These are phyloP conservation scores for Coffea humblotiana DNA, from an alignment of 305 asterid species.

Conservation along the genomic window DNA sequence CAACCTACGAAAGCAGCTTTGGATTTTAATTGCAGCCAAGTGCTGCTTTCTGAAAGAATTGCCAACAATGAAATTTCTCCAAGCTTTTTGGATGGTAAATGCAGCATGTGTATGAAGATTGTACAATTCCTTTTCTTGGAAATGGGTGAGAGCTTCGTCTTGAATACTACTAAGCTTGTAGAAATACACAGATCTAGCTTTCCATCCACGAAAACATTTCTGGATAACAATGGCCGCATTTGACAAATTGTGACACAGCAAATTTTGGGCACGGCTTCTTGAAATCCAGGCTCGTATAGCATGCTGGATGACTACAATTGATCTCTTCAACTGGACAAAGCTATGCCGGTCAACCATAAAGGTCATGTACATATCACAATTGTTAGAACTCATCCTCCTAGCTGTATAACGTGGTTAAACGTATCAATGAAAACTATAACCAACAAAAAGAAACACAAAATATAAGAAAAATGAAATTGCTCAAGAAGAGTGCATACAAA, in stretches of 20 bases:
- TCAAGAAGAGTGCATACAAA: constrained; percentile 34
- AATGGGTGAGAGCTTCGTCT: constrained; percentile 25
- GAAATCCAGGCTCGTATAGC: constrained; percentile 57
- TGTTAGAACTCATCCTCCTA: constrained; percentile 37
- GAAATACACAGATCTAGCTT: constrained; percentile 30
- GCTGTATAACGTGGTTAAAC: constrained; percentile 43
- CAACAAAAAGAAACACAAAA: constrained; percentile 11
- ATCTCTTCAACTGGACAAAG: constrained; percentile 53
- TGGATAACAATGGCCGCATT: constrained; percentile 41
- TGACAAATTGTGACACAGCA: constrained; percentile 19
- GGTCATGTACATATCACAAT: constrained; percentile 28
- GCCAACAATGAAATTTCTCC: constrained; percentile 40
- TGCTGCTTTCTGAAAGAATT: constrained; percentile 41
- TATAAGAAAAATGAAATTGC: not conserved
- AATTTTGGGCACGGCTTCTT: constrained; percentile 29
- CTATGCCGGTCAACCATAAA: constrained; percentile 58
- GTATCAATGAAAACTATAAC: constrained; percentile 17
- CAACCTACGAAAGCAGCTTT: constrained; percentile 69
- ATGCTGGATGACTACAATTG: constrained; percentile 55
- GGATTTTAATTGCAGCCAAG: constrained; percentile 71
- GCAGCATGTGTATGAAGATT: constrained; percentile 44
- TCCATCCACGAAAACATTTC: constrained; percentile 34
- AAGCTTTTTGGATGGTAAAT: constrained; percentile 45
- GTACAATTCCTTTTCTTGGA: constrained; percentile 29
- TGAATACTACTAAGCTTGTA: constrained; percentile 16